Percentiles rank a stretch among this genome's conserved stretches.
Conservation (phyloP, 2,329 filamentous ascomycete species). For the Teratosphaeria epicoccoides region DNA sequence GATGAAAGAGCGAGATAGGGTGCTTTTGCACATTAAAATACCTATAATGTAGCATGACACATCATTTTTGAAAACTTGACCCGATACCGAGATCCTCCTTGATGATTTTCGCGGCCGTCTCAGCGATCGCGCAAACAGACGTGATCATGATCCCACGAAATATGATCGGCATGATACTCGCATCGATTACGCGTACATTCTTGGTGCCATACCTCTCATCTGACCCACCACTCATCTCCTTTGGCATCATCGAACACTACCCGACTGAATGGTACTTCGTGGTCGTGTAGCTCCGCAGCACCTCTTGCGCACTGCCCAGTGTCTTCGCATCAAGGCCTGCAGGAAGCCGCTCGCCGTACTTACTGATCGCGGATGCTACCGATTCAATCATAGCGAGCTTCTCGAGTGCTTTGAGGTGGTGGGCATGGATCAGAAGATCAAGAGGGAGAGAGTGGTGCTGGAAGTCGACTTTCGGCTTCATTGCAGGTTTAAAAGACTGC, state of each 20-base stretch:
- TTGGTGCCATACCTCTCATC: constrained; percentile 28
- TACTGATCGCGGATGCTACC: too few species aligned
- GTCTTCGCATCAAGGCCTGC: too few species aligned
- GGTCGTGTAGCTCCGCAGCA: constrained; percentile 5
- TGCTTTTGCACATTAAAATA: not conserved
- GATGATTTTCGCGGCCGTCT: constrained; percentile 22
- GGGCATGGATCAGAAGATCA: too few species aligned
- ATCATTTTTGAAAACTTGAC: not conserved
- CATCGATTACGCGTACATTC: constrained; percentile 29
- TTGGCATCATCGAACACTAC: constrained; percentile 26
- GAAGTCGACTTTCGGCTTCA: too few species aligned
- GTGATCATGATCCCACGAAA: constrained; percentile 19
- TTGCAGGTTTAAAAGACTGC: too few species aligned
- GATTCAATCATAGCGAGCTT: too few species aligned
- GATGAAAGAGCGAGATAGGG: not conserved
- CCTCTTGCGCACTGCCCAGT: constrained; percentile 13
- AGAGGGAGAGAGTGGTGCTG: too few species aligned
- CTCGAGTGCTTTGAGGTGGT: too few species aligned
- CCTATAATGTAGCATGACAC: not conserved
- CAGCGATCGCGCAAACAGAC: constrained; percentile 22
- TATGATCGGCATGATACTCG: constrained; percentile 21
- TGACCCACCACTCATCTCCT: constrained; percentile 27
- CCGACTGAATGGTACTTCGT: constrained; percentile 32
- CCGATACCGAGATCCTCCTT: not conserved
- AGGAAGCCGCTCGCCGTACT: too few species aligned